phyloP scores from a whole-genome alignment of 306 rosid species.

The Betula pendula region DNA sequence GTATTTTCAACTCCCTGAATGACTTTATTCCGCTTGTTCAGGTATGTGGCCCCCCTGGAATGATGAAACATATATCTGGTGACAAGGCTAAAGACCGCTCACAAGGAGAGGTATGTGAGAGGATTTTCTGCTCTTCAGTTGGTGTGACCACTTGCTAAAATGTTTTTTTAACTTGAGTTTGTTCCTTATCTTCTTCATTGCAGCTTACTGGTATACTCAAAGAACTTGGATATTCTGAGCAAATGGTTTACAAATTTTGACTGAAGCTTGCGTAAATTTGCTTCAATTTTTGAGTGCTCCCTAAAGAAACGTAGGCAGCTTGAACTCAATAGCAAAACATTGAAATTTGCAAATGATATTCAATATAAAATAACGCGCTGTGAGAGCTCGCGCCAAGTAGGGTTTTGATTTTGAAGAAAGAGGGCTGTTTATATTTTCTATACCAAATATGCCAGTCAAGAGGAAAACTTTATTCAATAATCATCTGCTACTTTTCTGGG shows the following conservation, averaged over 20 bases:
- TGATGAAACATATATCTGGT: constrained; percentile 90
- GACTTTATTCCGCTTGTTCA: constrained; percentile 35
- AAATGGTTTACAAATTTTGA: constrained; percentile 98
- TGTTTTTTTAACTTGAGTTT: neutral
- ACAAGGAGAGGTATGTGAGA: constrained; percentile 84
- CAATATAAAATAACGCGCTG: constrained; percentile 11
- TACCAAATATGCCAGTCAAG: neutral
- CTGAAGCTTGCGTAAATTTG: constrained; percentile 13
- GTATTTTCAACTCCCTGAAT: constrained; percentile 6
- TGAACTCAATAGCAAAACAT: constrained; percentile 18
- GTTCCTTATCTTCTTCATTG: constrained; percentile 27
- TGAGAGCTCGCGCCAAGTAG: neutral
- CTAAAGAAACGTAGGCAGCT: constrained; percentile 22
- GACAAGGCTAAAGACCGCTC: constrained; percentile 83
- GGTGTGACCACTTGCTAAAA: neutral
- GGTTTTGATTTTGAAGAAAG: constrained; percentile 20
- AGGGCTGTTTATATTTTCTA: neutral
- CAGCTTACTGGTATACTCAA: constrained; percentile 85
- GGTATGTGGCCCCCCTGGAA: constrained; percentile 99
- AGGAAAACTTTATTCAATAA: neutral
- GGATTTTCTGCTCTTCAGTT: neutral
- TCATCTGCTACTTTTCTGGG: neutral
- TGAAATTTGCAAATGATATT: constrained; percentile 27
- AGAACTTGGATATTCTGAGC: constrained; percentile 83
- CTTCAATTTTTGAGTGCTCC: constrained; percentile 25